A percentile compares a stretch with the other conserved stretches of the same genome.
Conservation (phyloP, 495 filamentous ascomycete species). For the Gamarada debralockiae region DNA sequence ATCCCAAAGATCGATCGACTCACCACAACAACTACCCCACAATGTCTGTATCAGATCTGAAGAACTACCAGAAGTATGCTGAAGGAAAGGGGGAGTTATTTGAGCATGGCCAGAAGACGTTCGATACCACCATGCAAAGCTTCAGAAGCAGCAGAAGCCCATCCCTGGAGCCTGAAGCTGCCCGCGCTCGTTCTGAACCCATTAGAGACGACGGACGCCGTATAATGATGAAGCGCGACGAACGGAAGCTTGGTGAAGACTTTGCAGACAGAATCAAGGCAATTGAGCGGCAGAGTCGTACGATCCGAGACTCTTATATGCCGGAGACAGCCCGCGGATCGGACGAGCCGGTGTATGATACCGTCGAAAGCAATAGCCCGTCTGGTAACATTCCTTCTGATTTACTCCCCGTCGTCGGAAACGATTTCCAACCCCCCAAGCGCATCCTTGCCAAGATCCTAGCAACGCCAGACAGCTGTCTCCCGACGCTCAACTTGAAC, state of each 20-base stretch:
- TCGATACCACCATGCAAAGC: constrained; percentile 23
- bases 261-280: not conserved
- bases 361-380: not conserved
- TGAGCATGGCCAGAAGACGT: constrained; percentile 18
- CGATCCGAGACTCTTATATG: not conserved
- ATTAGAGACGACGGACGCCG: constrained; percentile 16
- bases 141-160: constrained; percentile 20
- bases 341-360: not conserved
- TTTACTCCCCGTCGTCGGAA: constrained; percentile 17
- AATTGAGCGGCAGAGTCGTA: not conserved
- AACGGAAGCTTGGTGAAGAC: constrained; percentile 10
- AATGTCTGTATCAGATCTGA: constrained; percentile 47
- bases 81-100: constrained; percentile 41
- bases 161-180: constrained; percentile 13
- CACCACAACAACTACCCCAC: constrained; percentile 51
- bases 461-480: constrained; percentile 39
- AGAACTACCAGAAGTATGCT: constrained; percentile 39
- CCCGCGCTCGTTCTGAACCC: constrained; percentile 22
- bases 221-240: constrained; percentile 24
- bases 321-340: constrained; percentile 10
- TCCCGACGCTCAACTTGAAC: constrained; percentile 51
- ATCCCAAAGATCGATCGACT: constrained; percentile 39
- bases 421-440: constrained; percentile 30
- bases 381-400: too few relatives aligned
- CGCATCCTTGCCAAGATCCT: constrained; percentile 41